phyloP scores from a whole-genome alignment of 2,329 filamentous ascomycete genomes.

The Myrmaecium sp. region DNA sequence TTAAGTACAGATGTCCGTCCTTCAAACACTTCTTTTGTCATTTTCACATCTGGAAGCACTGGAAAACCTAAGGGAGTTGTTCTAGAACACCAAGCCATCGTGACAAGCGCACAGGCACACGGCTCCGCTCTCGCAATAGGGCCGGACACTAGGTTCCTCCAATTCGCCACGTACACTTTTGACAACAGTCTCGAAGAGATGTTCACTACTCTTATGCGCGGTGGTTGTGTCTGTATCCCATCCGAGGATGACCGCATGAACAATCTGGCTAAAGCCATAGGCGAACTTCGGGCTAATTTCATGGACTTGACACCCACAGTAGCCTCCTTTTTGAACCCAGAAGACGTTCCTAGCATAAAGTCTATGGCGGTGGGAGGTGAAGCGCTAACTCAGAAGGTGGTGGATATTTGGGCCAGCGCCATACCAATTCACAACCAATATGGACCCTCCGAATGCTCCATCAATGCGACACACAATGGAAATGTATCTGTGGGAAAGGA shows the following conservation, averaged over 20 bases:
- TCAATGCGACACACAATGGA: constrained; percentile 15
- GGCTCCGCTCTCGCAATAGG: constrained; percentile 10
- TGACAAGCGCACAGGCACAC: constrained; percentile 15
- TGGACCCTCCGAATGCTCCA: constrained; percentile 16
- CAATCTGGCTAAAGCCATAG: constrained; percentile 34
- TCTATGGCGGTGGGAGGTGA: constrained; percentile 29
- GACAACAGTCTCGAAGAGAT: constrained; percentile 38
- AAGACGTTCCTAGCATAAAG: constrained; percentile 27
- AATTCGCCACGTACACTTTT: constrained; percentile 39
- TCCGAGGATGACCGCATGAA: constrained; percentile 31
- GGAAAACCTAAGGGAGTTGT: constrained; percentile 18
- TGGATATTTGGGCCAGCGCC: constrained; percentile 15
- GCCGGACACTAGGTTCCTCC: constrained; percentile 16
- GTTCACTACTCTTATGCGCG: constrained; percentile 36
- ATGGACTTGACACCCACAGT: constrained; percentile 42
- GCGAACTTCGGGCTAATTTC: constrained; percentile 33
- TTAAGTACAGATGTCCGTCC: constrained; percentile 10
- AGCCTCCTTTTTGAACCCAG: constrained; percentile 29
- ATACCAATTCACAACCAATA: constrained; percentile 17
- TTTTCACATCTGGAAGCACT: constrained; percentile 17
- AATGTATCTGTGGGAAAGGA: constrained; percentile 8
- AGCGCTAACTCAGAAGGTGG: constrained; percentile 17
- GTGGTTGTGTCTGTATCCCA: constrained; percentile 43
- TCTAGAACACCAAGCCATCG: constrained; percentile 15
- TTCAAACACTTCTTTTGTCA: constrained; percentile 14